phyloP scores from a whole-genome alignment of 257 asterid genomes.

The Thymus mandschuricus region DNA sequence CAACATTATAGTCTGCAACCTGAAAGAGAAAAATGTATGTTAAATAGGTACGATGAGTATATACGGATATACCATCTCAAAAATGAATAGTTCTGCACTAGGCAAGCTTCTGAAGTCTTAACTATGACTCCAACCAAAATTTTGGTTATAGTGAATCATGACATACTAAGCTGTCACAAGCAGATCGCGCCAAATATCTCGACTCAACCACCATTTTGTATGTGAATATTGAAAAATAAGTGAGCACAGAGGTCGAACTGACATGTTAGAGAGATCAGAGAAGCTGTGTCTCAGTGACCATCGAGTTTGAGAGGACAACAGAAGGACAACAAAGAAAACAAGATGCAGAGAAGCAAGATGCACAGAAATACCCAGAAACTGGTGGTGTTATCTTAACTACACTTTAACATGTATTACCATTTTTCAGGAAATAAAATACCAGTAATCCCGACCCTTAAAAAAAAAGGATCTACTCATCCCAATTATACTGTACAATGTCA shows the following conservation, averaged over 20 bases:
- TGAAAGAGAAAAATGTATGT: slow-evolving; percentile 38
- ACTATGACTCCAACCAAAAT: neutral
- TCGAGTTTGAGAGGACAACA: neutral
- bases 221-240: neutral
- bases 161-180: neutral
- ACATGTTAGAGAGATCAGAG: neutral
- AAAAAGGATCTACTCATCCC: neutral
- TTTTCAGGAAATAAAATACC: slow-evolving; percentile 1
- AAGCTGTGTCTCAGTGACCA: neutral
- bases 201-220: neutral
- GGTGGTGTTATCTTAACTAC: neutral
- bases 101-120: slow-evolving; percentile 15
- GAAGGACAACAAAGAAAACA: neutral
- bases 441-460: slow-evolving; percentile 1
- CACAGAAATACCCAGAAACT: neutral
- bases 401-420: neutral
- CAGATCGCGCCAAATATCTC: neutral
- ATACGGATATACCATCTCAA: neutral
- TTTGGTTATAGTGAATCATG: neutral
- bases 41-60: neutral
- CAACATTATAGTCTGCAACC: slow-evolving; percentile 95
- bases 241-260: neutral
- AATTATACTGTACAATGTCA: slow-evolving; percentile 1
- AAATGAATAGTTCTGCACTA: neutral
- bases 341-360: slow-evolving; percentile 11